Evolutionary conservation across 768 basidiomycete species (phyloP), one percentile per base, ranked within the genome.

Genomic region (Suillus luteus): DNA sequence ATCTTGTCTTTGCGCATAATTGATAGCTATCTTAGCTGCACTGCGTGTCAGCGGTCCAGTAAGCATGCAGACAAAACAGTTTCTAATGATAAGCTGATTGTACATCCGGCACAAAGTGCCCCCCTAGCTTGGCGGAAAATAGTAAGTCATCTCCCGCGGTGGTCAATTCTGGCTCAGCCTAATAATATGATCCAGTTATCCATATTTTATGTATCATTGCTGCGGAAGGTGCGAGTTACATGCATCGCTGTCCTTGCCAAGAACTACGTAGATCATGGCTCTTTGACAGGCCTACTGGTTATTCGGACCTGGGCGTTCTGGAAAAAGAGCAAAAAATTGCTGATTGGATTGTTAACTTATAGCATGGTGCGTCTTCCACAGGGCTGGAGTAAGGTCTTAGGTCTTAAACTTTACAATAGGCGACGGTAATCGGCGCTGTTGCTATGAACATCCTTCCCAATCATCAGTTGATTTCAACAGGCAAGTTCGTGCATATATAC

Each of bases 261-360:
- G 57, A 41, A 24, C 17, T 19, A 6, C 10, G 7, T 24, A 15
- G 57, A 17, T 9, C 17, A 24, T 62, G 38, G 35, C n/a, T 55
- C 43, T 27, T 41, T 4, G n/a, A 19, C 48, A 72, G 70, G 52
- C 33, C 59, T 70, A 43, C 62, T 70, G 6, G 9, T 65, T 43
- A 27, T 70, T 19, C 67, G 65, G 61, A 72, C 69, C 17, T 69
- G 64, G 35, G 70, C 70, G 1, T 71, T 67, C 27, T 70, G 69
- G 69, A 35, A 67, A 38, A 49, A 68, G 9, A 38, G 66, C 31
- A 70, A 52, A 40, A 41, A 59, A 19, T 5, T 70, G 4, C 41
- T 63, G 37, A 67, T 57, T 37, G 68, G 66, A n/a, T 68, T 72
- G n/a, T 19, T 52, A 15, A 14, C 9, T 24, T 72, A 67, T 5